Percentiles rank a stretch among this genome's conserved stretches.
phyloP scores from a whole-genome alignment of 768 basidiomycete genomes.

The Tephrocybe sp. region DNA sequence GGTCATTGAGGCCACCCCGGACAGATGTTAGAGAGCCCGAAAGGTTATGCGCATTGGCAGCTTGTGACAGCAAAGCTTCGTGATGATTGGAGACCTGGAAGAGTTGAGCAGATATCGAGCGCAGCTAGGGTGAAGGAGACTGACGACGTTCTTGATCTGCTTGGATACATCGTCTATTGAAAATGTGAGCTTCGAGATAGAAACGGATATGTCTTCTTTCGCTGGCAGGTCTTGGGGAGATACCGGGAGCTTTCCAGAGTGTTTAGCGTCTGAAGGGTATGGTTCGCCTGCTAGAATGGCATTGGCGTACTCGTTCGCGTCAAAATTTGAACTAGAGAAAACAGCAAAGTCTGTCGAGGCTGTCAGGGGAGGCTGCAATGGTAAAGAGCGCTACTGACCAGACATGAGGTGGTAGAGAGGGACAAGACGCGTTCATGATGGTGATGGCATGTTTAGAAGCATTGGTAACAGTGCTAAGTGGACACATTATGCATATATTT shows the following conservation, averaged over 20 bases:
- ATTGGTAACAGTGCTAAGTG: not conserved
- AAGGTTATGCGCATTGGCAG: slow-evolving; percentile 71
- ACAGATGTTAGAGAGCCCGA: slow-evolving; percentile 70
- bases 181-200: slow-evolving; percentile 83
- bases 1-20: slow-evolving; percentile 66
- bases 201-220: slow-evolving; percentile 87
- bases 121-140: slow-evolving; percentile 24
- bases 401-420: slow-evolving; percentile 6
- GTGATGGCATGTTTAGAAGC: slow-evolving; percentile 8
- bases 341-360: slow-evolving; percentile 61
- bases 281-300: slow-evolving; percentile 82
- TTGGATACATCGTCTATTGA: slow-evolving; percentile 91
- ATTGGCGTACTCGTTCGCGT: slow-evolving; percentile 90
- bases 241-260: slow-evolving; percentile 27
- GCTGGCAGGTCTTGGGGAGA: slow-evolving; percentile 51
- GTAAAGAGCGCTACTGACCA: slow-evolving; percentile 6
- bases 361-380: not conserved
- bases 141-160: slow-evolving; percentile 83
- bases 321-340: slow-evolving; percentile 75
- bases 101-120: slow-evolving; percentile 3
- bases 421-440: slow-evolving; percentile 10
- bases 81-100: slow-evolving; percentile 80
- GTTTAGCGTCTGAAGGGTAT: slow-evolving; percentile 51
- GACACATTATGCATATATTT: too few species aligned
- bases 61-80: slow-evolving; percentile 77